Evolutionary conservation across 768 basidiomycete genomes (phyloP).

Genomic region (Clitopilus hobsonii): DNA sequence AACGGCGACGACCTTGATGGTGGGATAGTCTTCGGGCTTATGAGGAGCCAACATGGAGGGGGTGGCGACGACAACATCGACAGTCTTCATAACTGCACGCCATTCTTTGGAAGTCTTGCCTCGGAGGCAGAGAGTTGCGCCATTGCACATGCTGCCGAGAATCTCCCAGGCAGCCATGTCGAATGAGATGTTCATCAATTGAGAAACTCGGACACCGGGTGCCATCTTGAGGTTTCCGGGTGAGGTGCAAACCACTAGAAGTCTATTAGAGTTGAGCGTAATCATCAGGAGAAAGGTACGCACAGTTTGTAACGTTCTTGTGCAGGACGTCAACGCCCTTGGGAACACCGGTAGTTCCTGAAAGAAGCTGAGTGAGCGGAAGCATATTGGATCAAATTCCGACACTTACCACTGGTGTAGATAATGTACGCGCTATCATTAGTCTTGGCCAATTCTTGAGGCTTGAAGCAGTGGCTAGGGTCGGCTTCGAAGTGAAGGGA

Average conservation of each 20-base stretch:
- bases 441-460: conserved; percentile 28
- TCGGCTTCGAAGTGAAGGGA: conserved; percentile 19
- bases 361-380: neutral
- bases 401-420: conserved; percentile 44
- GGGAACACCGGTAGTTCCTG: conserved; percentile 45
- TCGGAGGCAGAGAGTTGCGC: conserved; percentile 45
- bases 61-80: conserved; percentile 48
- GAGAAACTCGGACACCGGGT: conserved; percentile 49
- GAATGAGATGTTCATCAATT: conserved; percentile 58
- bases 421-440: conserved; percentile 51
- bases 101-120: conserved; percentile 47
- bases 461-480: conserved; percentile 27
- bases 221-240: conserved; percentile 55
- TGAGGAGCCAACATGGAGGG: conserved; percentile 47
- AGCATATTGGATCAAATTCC: neutral
- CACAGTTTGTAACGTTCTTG: conserved; percentile 51
- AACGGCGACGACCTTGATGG: conserved; percentile 43
- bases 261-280: neutral
- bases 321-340: conserved; percentile 58
- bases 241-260: conserved; percentile 27
- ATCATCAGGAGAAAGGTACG: conserved; percentile 18
- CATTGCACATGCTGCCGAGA: conserved; percentile 34
- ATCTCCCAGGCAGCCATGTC: conserved; percentile 61
- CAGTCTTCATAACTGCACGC: conserved; percentile 40
- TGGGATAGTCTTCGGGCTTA: conserved; percentile 43